phyloP scores from a whole-genome alignment of 768 basidiomycete genomes.

The Rhodotorula toruloides region DNA sequence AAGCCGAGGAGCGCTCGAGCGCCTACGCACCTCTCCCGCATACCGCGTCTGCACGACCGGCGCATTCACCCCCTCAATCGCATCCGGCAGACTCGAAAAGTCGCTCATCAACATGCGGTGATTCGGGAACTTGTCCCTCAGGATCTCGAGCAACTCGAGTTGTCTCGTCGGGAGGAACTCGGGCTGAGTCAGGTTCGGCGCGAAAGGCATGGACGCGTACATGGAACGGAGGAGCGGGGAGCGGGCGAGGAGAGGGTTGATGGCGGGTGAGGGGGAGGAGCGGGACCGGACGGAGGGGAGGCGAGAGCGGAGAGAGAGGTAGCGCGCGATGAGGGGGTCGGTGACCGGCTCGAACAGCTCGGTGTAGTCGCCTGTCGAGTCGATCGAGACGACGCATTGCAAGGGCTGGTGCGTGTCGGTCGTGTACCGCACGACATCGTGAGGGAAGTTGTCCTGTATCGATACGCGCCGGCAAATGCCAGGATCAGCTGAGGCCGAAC shows the following conservation, averaged over 20 bases:
- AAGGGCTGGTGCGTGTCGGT: slow-evolving; percentile 66
- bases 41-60: slow-evolving; percentile 95
- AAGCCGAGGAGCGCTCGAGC: not conserved
- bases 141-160: slow-evolving; percentile 71
- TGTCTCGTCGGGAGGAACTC: slow-evolving; percentile 93
- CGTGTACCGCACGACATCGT: slow-evolving; percentile 90
- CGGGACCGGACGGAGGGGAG: slow-evolving; percentile 56
- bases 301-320: slow-evolving; percentile 59
- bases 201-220: slow-evolving; percentile 73
- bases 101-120: slow-evolving; percentile 93
- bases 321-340: slow-evolving; percentile 76
- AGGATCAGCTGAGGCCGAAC: not conserved
- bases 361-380: slow-evolving; percentile 72
- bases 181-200: slow-evolving; percentile 76
- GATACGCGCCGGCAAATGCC: too few species aligned
- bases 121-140: slow-evolving; percentile 77
- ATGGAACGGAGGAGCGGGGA: slow-evolving; percentile 55
- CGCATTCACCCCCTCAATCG: slow-evolving; percentile 68
- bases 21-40: slow-evolving; percentile 58
- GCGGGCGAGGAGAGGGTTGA: slow-evolving; percentile 25
- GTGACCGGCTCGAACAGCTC: slow-evolving; percentile 74
- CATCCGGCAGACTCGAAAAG: slow-evolving; percentile 80
- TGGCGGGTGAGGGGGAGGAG: slow-evolving; percentile 47
- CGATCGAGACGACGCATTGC: slow-evolving; percentile 75
- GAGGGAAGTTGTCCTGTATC: slow-evolving; percentile 90